Evolutionary conservation across 805 yeast genomes (phyloP), one percentile per base, ranked within the genome.

Genomic region (Tetrapisispora phaffii): DNA sequence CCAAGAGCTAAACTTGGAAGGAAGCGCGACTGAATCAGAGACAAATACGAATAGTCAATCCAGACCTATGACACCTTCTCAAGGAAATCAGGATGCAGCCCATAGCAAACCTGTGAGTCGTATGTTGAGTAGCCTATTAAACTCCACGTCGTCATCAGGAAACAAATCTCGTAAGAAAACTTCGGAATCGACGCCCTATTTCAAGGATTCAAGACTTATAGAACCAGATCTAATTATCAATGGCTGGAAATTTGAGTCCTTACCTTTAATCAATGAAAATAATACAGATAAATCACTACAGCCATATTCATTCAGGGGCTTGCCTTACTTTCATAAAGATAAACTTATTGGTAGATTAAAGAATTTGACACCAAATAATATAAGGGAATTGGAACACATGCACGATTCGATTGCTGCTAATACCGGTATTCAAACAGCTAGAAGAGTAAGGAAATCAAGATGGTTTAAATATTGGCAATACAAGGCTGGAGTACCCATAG

Each of bases 401-500:
- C 80, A 76, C 47, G 76, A 76, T 35, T 62, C 71, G 8, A 73
- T 75, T 24, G 70, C 70, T 26, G 50, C 71, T 19, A 74, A 74
- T 51, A 68, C 68, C 37, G 68, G 72, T 32, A 50, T 75, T 38
- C 69, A 69, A 48, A 65, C 65, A 40, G 68, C 70, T 15, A 56
- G 79, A 44, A 54, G 63, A 5, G 52, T 67, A 26, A 62, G 80
- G 50, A 59, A 63, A 23, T 65, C 61, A 39, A 76, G 70, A 55
- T 76, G 81, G 81, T 51, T 57, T 20, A 64, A 63, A 51, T 76
- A 72, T 50, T 76, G 72, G 70, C 68, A 64, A 42, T 62, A 63
- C 26, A 73, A 69, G 50, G 55, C 65, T 20, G 78, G 79, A 13
- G 51, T 60, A 4, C 66, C 67, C 9, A 49, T 62, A 13, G 70